Percentiles rank a stretch among this genome's conserved stretches.
phyloP scores from a whole-genome alignment of 2,329 filamentous ascomycete genomes.

The Monilinia aucupariae region DNA sequence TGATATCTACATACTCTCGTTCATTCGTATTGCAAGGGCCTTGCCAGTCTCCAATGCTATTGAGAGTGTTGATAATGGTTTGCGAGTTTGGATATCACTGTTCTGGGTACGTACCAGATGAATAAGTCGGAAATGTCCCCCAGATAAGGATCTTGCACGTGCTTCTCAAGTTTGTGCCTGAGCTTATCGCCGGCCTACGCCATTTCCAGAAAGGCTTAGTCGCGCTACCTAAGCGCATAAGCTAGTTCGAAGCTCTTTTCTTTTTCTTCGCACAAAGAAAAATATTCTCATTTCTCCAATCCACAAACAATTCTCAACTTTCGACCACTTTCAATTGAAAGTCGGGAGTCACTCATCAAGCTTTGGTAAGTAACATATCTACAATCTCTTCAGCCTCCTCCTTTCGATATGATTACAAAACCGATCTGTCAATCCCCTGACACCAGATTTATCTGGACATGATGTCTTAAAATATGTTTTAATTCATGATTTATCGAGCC shows the following conservation, averaged over 20 bases:
- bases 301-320: neutral
- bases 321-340: neutral
- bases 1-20: no score
- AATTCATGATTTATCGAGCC: conserved; percentile 43
- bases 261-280: neutral
- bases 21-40: no score
- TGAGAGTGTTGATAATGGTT: no score
- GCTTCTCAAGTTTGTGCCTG: neutral
- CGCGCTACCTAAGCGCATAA: neutral
- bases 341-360: neutral
- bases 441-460: conserved; percentile 39
- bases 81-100: no score
- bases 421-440: conserved; percentile 84
- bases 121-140: no score
- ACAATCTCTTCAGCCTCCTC: neutral
- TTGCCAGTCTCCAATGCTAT: no score
- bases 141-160: no score
- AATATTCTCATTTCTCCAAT: neutral
- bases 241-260: neutral
- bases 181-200: no score
- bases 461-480: conserved; percentile 48
- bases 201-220: neutral
- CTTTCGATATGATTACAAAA: conserved; percentile 56
- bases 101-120: no score
- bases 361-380: conserved; percentile 6